phyloP scores from a whole-genome alignment of 192 early-diverging fungal genomes.

The Coemansia sp. region DNA sequence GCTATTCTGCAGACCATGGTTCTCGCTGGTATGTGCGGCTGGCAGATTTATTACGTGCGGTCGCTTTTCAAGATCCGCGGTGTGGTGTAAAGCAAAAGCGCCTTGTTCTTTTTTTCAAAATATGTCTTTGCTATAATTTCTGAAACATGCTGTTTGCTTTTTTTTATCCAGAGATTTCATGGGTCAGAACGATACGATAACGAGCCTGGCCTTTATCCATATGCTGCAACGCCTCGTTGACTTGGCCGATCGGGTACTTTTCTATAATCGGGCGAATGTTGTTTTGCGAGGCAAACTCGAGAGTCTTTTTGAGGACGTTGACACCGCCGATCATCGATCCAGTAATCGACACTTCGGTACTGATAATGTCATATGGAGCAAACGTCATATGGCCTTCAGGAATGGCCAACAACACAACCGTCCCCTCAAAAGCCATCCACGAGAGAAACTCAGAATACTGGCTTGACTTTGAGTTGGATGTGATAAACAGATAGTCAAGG shows the following conservation, averaged over 20 bases:
- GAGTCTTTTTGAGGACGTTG: slow-evolving; percentile 62
- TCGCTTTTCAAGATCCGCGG: slow-evolving; percentile 57
- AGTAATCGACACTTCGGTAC: slow-evolving; percentile 54
- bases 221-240: slow-evolving; percentile 62
- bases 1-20: slow-evolving; percentile 45
- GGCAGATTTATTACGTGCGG: slow-evolving; percentile 57
- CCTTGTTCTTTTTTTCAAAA: neutral
- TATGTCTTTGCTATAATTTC: neutral
- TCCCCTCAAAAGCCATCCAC: slow-evolving; percentile 52
- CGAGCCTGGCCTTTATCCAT: slow-evolving; percentile 61
- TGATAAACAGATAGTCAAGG: slow-evolving; percentile 49
- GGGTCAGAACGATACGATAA: slow-evolving; percentile 70
- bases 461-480: slow-evolving; percentile 32
- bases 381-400: slow-evolving; percentile 57
- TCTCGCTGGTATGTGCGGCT: slow-evolving; percentile 50
- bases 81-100: slow-evolving; percentile 30
- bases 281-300: slow-evolving; percentile 70
- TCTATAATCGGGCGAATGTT: slow-evolving; percentile 71
- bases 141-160: neutral
- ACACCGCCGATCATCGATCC: slow-evolving; percentile 70
- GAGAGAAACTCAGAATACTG: slow-evolving; percentile 44
- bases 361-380: slow-evolving; percentile 39
- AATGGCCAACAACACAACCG: slow-evolving; percentile 57
- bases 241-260: slow-evolving; percentile 62
- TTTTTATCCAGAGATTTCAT: slow-evolving; percentile 22